These are phyloP conservation scores for Gaeumannomyces tritici DNA, from an alignment of 2,329 filamentous ascomycete genomes.

Conservation along the genomic window DNA sequence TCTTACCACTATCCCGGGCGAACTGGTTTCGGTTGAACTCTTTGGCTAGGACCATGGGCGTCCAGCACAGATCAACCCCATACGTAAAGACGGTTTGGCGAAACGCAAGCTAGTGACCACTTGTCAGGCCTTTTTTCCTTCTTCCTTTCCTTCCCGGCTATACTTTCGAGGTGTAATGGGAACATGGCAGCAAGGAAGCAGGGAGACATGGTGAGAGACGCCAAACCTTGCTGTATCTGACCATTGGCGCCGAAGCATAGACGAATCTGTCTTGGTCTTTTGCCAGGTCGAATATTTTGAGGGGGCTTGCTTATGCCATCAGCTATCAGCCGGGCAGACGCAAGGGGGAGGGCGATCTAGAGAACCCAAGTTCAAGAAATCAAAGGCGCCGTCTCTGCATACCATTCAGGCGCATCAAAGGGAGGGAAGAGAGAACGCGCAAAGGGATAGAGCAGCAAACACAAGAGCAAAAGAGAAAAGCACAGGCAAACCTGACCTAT, in stretches of 20 bases:
- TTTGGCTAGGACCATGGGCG: slow-evolving; percentile 62
- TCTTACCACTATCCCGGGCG: slow-evolving; percentile 49
- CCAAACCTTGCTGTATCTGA: slow-evolving; percentile 49
- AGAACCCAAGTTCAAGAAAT: not conserved
- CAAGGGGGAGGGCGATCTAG: not conserved
- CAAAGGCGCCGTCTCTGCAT: not conserved
- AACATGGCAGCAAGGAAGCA: not conserved
- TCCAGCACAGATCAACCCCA: slow-evolving; percentile 58
- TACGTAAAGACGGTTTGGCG: slow-evolving; percentile 57
- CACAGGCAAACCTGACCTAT: not conserved
- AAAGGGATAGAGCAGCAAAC: not conserved
- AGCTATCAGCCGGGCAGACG: not conserved
- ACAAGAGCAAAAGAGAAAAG: not conserved
- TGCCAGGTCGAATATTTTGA: slow-evolving; percentile 49
- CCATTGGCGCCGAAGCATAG: slow-evolving; percentile 58
- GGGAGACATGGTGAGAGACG: not conserved
- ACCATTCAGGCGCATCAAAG: not conserved
- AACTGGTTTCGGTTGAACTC: slow-evolving; percentile 54
- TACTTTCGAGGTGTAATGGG: not conserved
- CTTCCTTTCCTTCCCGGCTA: not conserved
- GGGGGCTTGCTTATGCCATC: slow-evolving; percentile 26
- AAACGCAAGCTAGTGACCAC: slow-evolving; percentile 48
- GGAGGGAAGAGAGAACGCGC: not conserved
- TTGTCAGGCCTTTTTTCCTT: slow-evolving; percentile 5
- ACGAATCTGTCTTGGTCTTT: slow-evolving; percentile 42